phyloP scores from a whole-genome alignment of 805 yeast species.

The Saccharomycopsis fermentans region DNA sequence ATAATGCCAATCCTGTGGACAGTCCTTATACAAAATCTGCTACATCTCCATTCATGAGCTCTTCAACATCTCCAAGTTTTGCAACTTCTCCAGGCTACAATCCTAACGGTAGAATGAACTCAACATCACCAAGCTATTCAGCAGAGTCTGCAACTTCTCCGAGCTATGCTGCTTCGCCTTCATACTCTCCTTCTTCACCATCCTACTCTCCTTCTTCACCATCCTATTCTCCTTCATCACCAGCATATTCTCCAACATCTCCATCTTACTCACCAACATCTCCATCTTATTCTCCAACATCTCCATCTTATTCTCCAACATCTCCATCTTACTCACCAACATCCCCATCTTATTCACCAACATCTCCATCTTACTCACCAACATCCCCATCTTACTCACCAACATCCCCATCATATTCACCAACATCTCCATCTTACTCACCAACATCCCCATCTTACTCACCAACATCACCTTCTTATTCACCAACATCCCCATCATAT shows the following conservation, averaged over 20 bases:
- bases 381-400: slow-evolving; percentile 53
- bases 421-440: slow-evolving; percentile 71
- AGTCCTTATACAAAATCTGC: slow-evolving; percentile 43
- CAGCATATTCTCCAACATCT: no score
- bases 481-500: slow-evolving; percentile 40
- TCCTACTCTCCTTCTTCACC: no score
- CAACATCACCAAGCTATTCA: slow-evolving; percentile 39
- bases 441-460: slow-evolving; percentile 61
- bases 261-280: slow-evolving; percentile 32
- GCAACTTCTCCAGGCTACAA: slow-evolving; percentile 31
- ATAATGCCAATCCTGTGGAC: slow-evolving; percentile 35
- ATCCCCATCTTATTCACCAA: slow-evolving; percentile 67
- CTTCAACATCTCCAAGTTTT: slow-evolving; percentile 53
- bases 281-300: slow-evolving; percentile 70
- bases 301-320: slow-evolving; percentile 60
- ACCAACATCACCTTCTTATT: slow-evolving; percentile 67
- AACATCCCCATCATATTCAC: slow-evolving; percentile 60
- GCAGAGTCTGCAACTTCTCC: slow-evolving; percentile 45
- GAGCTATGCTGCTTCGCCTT: slow-evolving; percentile 55
- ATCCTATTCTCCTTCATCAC: no score
- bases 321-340: slow-evolving; percentile 73
- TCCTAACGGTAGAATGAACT: slow-evolving; percentile 29
- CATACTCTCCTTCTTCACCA: slow-evolving; percentile 59
- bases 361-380: slow-evolving; percentile 55
- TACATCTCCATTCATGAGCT: slow-evolving; percentile 37